phyloP scores from a whole-genome alignment of 2,329 filamentous ascomycete species.

The Alternaria atra region DNA sequence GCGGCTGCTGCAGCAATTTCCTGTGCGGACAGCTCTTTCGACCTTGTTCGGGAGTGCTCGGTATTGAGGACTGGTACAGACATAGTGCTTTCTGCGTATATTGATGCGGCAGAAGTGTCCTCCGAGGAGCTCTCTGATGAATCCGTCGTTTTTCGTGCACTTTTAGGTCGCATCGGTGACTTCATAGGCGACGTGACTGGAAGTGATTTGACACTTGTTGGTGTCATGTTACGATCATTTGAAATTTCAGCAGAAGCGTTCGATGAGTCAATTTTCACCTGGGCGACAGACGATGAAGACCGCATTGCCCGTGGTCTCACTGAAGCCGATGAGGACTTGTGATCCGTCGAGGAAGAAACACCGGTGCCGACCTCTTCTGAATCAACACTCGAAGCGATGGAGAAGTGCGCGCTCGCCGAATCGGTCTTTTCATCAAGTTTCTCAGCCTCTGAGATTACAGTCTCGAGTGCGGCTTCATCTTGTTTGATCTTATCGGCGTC shows the following conservation, averaged over 20 bases:
- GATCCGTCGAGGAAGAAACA: constrained; percentile 38
- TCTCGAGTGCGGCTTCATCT: constrained; percentile 23
- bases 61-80: constrained; percentile 16
- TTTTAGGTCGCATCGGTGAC: constrained; percentile 55
- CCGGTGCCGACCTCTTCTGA: constrained; percentile 29
- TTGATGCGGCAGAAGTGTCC: constrained; percentile 36
- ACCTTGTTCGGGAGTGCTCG: constrained; percentile 22
- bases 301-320: constrained; percentile 64
- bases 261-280: constrained; percentile 71
- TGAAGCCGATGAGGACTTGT: constrained; percentile 20
- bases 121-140: constrained; percentile 28
- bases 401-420: constrained; percentile 31
- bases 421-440: constrained; percentile 33
- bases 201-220: constrained; percentile 69
- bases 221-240: constrained; percentile 67
- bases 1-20: constrained; percentile 35
- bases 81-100: constrained; percentile 24
- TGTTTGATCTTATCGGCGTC: constrained; percentile 22
- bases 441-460: constrained; percentile 27
- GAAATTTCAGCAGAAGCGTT: constrained; percentile 66
- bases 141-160: constrained; percentile 14
- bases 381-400: constrained; percentile 32
- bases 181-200: constrained; percentile 63
- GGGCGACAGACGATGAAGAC: constrained; percentile 71
- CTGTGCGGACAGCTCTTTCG: constrained; percentile 31